Conservation (phyloP, 192 early-diverging fungal genomes). For the Gryganskiella cystojenkinii region DNA sequence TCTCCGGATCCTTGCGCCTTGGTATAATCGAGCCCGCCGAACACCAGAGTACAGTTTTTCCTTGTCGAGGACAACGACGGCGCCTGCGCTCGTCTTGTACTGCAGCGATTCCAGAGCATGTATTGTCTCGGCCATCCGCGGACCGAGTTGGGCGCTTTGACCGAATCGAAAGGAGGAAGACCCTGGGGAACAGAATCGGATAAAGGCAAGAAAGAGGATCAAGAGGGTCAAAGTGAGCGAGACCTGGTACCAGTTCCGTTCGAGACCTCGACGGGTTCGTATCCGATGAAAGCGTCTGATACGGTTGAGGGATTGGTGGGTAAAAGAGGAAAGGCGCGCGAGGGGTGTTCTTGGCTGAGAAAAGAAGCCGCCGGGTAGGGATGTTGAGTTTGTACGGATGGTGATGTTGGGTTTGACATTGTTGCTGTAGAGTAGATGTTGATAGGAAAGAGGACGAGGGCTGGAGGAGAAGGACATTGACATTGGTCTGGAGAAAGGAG, state of each 20-base stretch:
- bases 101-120: constrained; percentile 27
- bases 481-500: background rate
- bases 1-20: constrained; percentile 32
- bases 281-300: constrained; percentile 36
- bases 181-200: constrained; percentile 10
- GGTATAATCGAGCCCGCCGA: constrained; percentile 36
- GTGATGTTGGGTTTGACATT: constrained; percentile 46
- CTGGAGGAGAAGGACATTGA: background rate
- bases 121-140: constrained; percentile 44
- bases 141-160: constrained; percentile 10
- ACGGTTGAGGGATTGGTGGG: constrained; percentile 22
- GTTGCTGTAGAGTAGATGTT: constrained; percentile 14
- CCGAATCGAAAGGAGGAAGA: constrained; percentile 8
- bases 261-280: constrained; percentile 35
- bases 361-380: constrained; percentile 19
- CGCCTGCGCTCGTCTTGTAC: constrained; percentile 32
- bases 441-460: background rate
- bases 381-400: constrained; percentile 37
- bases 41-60: constrained; percentile 46
- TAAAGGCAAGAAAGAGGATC: constrained; percentile 7
- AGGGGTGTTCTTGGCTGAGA: constrained; percentile 15
- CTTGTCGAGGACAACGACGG: constrained; percentile 24
- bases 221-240: constrained; percentile 2
- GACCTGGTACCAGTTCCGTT: constrained; percentile 39
- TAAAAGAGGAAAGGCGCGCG: constrained; percentile 9